Evolutionary conservation across 768 basidiomycete species (phyloP), one percentile per base, ranked within the genome.

Genomic region (Boletus speciosus): DNA sequence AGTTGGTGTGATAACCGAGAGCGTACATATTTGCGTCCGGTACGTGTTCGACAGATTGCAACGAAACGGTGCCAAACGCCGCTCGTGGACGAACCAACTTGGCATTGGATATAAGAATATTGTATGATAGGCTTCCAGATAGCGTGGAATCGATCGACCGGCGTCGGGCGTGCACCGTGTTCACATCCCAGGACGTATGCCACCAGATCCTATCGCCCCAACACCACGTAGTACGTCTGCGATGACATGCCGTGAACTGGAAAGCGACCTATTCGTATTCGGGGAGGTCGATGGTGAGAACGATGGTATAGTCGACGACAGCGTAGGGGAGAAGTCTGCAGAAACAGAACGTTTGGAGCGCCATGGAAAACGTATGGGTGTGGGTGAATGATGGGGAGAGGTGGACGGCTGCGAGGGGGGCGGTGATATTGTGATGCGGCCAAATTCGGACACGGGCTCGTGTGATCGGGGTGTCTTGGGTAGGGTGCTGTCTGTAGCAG

Each of bases 181-280:
- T 46, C 36, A 58, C 7, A 62, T n/a, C 23, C 47, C n/a, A 1
- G 47, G n/a, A 0, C 27, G 50, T 1, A 58, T 39, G 3, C 53
- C 47, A 2, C 52, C 23, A 6, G 55, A 23, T 25, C 55, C 56
- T 15, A 77, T 74, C 31, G 71, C 70, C 34, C 71, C 71, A 4
- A 80, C 78, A 1, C 79, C 76, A 46, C 73, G 78, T 31, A 81
- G 54, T 27, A 77, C 69, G 51, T 78, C 76, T 2, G 66, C 68
- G 21, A 70, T 50, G 16, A 70, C 39, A 40, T 68, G 61, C n/a
- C 60, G 57, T 6, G 68, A 46, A 16, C 27, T 49, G 6, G 58
- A 51, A 41, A 64, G 55, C 5, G 63, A 49, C 32, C 52, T 64
- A 38, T 58, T 68, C 14, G 52, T 6, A 19, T 48, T 52, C 9